Base-by-base conservation (phyloP, 495 filamentous ascomycete genomes). In the Hypomontagnella submonticulosa region DNA sequence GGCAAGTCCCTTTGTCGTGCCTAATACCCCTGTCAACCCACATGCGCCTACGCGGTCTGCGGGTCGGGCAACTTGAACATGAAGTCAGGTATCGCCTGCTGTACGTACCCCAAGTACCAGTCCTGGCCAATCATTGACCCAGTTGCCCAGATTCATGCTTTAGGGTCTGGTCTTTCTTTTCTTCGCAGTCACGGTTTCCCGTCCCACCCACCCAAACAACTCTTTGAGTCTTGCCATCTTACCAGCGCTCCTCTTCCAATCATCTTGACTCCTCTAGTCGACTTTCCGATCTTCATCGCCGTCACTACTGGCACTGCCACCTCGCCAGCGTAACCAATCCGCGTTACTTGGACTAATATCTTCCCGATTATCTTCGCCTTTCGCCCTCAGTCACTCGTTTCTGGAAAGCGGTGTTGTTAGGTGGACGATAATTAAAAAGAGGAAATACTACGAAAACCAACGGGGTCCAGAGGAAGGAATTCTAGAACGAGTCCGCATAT, bases 281-380 rank as follows among this genome's bases (percentile, higher is more conserved):
- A 69, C 15, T 60, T 60, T 60, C 55, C 66, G 50, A 61, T 60
- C 65, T 69, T 69, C 66, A 60, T 51, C 66, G 19, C 49, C 60
- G 59, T 63, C 65, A 68, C 65, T 20, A 53, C 33, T 54, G 66
- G 59, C 66, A 69, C 66, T 69, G 59, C 66, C 66, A 63, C 66
- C 49, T 44, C 13, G 51, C 49, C 60, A 49, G 57, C 63, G 43
- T 49, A 63, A 56, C 44, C 51, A 55, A 56, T 60, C 33, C 55
- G 19, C 55, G 66, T 55, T 60, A 60, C 66, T 49, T 56, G 13
- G 33, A 49, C 53, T 38, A 53, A 52, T 54, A 40, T 67, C 40
- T 19, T 58, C 41, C 57, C 38, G n/a, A 48, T 55, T 47, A 43
- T 48, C 41, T 23, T 56, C 32, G 23, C 23, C 23, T 27, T 27